Conservation (phyloP, 148 eudicot species). For the Rhododendron griersonianum region DNA sequence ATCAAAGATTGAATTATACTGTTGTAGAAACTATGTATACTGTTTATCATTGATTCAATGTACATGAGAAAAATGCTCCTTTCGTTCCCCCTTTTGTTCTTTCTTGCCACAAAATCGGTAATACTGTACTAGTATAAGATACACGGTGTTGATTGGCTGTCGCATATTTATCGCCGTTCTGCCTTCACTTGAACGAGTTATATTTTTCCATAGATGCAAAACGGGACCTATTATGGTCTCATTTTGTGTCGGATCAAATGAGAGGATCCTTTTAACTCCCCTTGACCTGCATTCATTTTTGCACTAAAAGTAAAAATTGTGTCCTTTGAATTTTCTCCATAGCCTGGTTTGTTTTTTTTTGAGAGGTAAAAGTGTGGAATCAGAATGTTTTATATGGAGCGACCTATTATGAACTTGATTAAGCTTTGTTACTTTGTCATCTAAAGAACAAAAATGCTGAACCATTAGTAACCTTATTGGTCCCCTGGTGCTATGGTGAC, state of each 20-base stretch:
- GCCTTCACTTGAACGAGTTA: background rate
- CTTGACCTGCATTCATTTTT: background rate
- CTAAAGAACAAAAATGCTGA: background rate
- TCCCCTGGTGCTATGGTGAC: background rate
- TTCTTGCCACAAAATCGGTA: background rate
- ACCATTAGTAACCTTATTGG: background rate
- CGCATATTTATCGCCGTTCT: background rate
- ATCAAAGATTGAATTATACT: slow-evolving; percentile 4
- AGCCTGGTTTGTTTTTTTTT: background rate
- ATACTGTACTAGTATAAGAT: background rate
- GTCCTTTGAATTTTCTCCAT: background rate
- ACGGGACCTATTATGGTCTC: background rate
- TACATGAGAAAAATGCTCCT: background rate
- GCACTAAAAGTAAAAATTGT: background rate
- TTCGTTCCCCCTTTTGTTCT: background rate
- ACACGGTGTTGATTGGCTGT: background rate
- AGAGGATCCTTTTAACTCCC: background rate
- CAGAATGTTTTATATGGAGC: background rate
- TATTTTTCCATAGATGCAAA: background rate
- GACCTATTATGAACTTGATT: background rate
- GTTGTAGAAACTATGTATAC: slow-evolving; percentile 7
- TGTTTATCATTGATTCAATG: slow-evolving; percentile 9
- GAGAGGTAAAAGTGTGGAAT: background rate
- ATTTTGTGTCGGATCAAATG: background rate
- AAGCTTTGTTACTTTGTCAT: background rate